These are phyloP conservation scores for Castanopsis chinensis DNA, from an alignment of 306 rosid species.

Conservation along the genomic window DNA sequence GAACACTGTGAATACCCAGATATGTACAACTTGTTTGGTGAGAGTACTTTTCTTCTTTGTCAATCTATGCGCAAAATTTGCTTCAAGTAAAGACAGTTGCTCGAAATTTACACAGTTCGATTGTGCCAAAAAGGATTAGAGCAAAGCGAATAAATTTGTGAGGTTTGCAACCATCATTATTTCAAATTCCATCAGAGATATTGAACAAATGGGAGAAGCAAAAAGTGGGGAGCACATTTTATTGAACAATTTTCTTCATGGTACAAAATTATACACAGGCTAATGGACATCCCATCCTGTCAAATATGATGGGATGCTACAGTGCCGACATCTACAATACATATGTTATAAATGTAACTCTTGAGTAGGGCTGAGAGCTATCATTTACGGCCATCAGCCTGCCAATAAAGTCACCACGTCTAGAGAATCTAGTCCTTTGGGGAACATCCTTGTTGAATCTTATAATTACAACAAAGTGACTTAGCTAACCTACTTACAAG, in stretches of 20 bases:
- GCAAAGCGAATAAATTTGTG: background rate
- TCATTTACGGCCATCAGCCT: conserved; percentile 14
- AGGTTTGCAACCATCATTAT: background rate
- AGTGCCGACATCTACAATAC: background rate
- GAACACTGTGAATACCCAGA: too few relatives aligned
- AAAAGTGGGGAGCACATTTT: background rate
- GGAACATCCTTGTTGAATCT: conserved; percentile 1
- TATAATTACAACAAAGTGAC: conserved; percentile 29
- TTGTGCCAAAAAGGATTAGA: background rate
- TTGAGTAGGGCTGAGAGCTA: conserved; percentile 1
- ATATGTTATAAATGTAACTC: conserved; percentile 7
- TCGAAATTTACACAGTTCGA: background rate
- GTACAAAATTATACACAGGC: conserved; percentile 9
- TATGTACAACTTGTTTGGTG: too few relatives aligned
- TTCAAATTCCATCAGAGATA: background rate
- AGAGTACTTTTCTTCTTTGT: too few relatives aligned
- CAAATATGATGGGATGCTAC: conserved; percentile 20
- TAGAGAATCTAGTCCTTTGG: background rate
- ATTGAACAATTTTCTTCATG: background rate
- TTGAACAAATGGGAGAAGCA: background rate
- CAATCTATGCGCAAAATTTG: background rate
- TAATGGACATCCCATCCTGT: conserved; percentile 5
- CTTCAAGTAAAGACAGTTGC: background rate
- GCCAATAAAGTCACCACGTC: conserved; percentile 16
- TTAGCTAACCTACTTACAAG: conserved; percentile 21